Evolutionary conservation across 768 basidiomycete genomes (phyloP), one percentile per base, ranked within the genome.

Genomic region (Harrya chromipes): DNA sequence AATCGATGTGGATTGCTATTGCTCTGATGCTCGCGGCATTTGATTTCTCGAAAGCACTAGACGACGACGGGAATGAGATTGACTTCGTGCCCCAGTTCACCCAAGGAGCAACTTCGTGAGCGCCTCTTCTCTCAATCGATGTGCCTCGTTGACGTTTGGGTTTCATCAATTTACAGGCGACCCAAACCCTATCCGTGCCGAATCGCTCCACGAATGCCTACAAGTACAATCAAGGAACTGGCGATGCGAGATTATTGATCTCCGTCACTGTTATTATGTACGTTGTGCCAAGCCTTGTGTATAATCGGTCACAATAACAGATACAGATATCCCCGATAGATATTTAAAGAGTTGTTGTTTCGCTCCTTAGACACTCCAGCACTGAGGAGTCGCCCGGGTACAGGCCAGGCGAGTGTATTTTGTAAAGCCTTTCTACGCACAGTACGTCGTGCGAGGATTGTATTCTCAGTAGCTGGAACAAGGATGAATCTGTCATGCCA

Each of bases 1-100:
- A 47, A 4, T 65, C 65, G 21, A 31, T 65, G 41, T 67, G 65
- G 64, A 59, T 59, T 19, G 56, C 62, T 24, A 52, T 62, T 37
- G 47, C 34, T 5, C 55, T 51, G 9, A 54, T 67, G 55, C 62
- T 67, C 31, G 54, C 60, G 12, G 33, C 48, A 12, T 65, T 65
- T 17, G 46, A 61, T n/a, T 59, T 58, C 42, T 24, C 42, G 43
- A 63, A 64, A 49, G 56, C 41, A 10, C 50, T 37, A 29, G 64
- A 66, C n/a, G 50, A 65, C 0, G 20, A 43, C 13, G 61, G 52
- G 10, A 58, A 64, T n/a, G 42, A 56, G 11, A 58, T 67, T n/a
- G 36, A 60, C 39, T 50, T 66, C 48, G 41, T 38, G 6, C 65
- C 64, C 3, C 36, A 60, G 40, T 67, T 69, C 21, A 46, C 49